phyloP scores from a whole-genome alignment of 2,329 filamentous ascomycete genomes.

The Claviceps africana region DNA sequence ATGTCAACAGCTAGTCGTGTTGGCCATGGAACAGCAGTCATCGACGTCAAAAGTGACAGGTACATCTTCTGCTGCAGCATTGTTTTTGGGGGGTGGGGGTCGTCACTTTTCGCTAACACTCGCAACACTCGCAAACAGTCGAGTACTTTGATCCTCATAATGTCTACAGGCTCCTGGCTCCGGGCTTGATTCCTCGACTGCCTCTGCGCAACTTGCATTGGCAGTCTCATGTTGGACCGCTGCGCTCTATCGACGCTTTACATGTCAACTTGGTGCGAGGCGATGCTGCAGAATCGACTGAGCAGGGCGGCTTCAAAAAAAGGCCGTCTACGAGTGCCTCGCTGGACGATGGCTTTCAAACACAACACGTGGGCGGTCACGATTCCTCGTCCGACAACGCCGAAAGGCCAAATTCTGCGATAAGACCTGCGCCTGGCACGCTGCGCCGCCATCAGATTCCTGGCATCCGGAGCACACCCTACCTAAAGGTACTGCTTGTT shows the following conservation, averaged over 20 bases:
- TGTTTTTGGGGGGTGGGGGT: no score
- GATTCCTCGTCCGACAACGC: constrained; percentile 23
- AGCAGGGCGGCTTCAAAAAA: constrained; percentile 17
- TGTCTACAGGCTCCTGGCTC: constrained; percentile 69
- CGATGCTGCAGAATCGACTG: constrained; percentile 30
- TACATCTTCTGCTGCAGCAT: constrained; percentile 20
- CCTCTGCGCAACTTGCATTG: constrained; percentile 88
- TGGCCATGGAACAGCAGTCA: constrained; percentile 49
- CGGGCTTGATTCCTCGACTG: constrained; percentile 62
- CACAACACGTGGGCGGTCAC: constrained; percentile 34
- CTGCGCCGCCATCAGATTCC: constrained; percentile 82
- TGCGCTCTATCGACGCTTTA: constrained; percentile 85
- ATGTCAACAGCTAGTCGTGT: constrained; percentile 13
- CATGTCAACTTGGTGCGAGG: constrained; percentile 74
- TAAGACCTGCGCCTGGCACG: constrained; percentile 19
- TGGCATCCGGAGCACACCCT: constrained; percentile 80
- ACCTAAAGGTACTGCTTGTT: constrained; percentile 78
- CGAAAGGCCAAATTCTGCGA: constrained; percentile 20
- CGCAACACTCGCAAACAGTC: constrained; percentile 40
- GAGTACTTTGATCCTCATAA: constrained; percentile 92
- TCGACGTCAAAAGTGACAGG: constrained; percentile 68
- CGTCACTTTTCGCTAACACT: neutral
- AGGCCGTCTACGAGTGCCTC: constrained; percentile 21
- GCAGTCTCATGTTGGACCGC: constrained; percentile 83
- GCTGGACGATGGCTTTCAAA: constrained; percentile 47